A percentile compares a stretch with the other conserved stretches of the same genome.
These are phyloP conservation scores for Ehretia macrophylla DNA, from an alignment of 257 asterid genomes.

Conservation along the genomic window DNA sequence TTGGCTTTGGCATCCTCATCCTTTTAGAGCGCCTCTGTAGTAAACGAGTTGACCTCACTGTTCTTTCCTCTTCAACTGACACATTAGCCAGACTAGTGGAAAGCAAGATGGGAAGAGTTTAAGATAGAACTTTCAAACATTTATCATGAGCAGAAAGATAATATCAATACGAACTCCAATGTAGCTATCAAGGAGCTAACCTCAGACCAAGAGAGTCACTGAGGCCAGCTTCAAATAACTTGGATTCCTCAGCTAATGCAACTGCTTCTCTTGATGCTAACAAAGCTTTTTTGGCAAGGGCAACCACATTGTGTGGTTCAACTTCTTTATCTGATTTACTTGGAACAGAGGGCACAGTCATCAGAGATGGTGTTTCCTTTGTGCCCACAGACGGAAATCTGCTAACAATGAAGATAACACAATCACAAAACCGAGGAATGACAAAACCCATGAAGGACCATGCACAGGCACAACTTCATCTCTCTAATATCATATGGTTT, in stretches of 20 bases:
- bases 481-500: constrained; percentile 1
- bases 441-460: neutral
- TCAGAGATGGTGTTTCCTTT: constrained; percentile 18
- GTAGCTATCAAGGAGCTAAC: constrained; percentile 29
- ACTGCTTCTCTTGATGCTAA: constrained; percentile 71
- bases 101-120: constrained; percentile 19
- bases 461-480: no score
- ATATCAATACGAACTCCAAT: constrained; percentile 1
- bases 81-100: constrained; percentile 28
- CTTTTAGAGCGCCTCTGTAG: constrained; percentile 64
- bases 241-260: constrained; percentile 42
- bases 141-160: constrained; percentile 1
- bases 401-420: constrained; percentile 22
- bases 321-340: constrained; percentile 28
- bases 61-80: constrained; percentile 34
- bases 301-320: constrained; percentile 53
- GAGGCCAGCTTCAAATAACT: constrained; percentile 28
- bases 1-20: constrained; percentile 40
- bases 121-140: neutral
- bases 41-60: constrained; percentile 72
- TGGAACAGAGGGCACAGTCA: constrained; percentile 16
- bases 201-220: constrained; percentile 31
- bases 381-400: constrained; percentile 51
- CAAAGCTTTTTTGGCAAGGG: constrained; percentile 74
- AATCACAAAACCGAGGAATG: constrained; percentile 4